phyloP scores from a whole-genome alignment of 1,139 yeast species.

The Hansenula sp. region DNA sequence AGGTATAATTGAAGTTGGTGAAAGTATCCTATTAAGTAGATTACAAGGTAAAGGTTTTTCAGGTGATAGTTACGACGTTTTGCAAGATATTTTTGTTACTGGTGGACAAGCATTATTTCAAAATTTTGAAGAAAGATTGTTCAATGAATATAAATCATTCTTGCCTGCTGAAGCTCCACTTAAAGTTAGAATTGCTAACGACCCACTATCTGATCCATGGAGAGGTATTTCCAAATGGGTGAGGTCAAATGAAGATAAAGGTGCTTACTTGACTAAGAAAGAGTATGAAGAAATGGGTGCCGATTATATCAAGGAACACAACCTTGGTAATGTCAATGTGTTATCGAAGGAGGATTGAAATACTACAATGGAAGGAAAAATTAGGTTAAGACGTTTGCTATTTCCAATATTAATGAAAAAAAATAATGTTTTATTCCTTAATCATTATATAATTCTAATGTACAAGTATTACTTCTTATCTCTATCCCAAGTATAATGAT shows the following conservation, averaged over 20 bases:
- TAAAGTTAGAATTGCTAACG: slow-evolving; percentile 56
- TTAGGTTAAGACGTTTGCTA: too few relatives aligned
- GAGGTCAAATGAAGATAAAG: slow-evolving; percentile 37
- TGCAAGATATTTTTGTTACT: slow-evolving; percentile 58
- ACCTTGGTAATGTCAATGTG: slow-evolving; percentile 54
- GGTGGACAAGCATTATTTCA: slow-evolving; percentile 79
- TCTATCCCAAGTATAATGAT: neutral
- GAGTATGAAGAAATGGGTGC: slow-evolving; percentile 90
- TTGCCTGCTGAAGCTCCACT: slow-evolving; percentile 69
- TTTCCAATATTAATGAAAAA: too few relatives aligned
- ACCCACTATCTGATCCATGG: slow-evolving; percentile 85
- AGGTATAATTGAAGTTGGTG: slow-evolving; percentile 75
- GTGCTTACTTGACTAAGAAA: slow-evolving; percentile 53
- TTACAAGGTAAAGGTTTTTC: slow-evolving; percentile 50
- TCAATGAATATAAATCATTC: slow-evolving; percentile 60
- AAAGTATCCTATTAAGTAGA: slow-evolving; percentile 61
- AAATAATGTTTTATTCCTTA: neutral
- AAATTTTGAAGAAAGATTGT: slow-evolving; percentile 63
- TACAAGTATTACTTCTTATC: neutral
- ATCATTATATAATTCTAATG: neutral
- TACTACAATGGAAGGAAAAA: neutral
- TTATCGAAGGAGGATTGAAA: neutral
- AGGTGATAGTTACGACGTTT: slow-evolving; percentile 46
- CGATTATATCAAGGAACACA: slow-evolving; percentile 86
- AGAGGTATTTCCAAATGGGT: slow-evolving; percentile 90